Evolutionary conservation across 805 yeast species (phyloP).

Genomic region (Danielia oregonensis): DNA sequence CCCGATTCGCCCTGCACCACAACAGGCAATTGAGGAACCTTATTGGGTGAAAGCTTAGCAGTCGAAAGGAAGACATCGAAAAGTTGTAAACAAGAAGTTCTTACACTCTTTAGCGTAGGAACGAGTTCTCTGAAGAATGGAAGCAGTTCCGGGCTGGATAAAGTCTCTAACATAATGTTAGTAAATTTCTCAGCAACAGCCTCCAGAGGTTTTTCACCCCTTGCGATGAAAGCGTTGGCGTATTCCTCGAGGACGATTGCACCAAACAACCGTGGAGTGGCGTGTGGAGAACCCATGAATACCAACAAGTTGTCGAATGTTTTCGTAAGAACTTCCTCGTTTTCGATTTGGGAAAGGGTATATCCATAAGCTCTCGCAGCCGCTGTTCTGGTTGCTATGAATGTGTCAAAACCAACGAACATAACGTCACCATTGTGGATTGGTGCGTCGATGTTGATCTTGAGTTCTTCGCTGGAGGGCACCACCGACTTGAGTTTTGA

Average conservation of each 20-base stretch:
- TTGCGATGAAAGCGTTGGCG: constrained; percentile 31
- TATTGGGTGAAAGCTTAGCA: constrained; percentile 67
- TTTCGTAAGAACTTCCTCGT: constrained; percentile 32
- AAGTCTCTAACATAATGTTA: constrained; percentile 27
- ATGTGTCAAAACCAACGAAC: constrained; percentile 69
- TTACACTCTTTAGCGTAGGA: constrained; percentile 77
- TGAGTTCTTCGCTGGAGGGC: constrained; percentile 53
- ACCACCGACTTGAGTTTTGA: constrained; percentile 23
- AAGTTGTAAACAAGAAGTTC: constrained; percentile 84
- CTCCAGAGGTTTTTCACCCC: constrained; percentile 14
- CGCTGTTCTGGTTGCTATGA: constrained; percentile 70
- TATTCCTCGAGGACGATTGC: constrained; percentile 72
- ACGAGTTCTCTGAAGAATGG: constrained; percentile 78
- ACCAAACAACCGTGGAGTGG: constrained; percentile 75
- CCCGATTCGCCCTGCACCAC: constrained; percentile 92
- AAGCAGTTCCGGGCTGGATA: constrained; percentile 40
- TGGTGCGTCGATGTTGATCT: constrained; percentile 89
- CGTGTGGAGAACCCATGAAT: constrained; percentile 57
- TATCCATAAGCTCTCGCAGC: constrained; percentile 76
- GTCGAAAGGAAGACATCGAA: constrained; percentile 72
- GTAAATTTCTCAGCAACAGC: constrained; percentile 20
- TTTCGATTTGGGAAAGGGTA: constrained; percentile 49
- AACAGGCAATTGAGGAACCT: constrained; percentile 79
- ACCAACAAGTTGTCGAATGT: constrained; percentile 35
- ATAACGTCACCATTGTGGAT: constrained; percentile 88